Base-by-base conservation (phyloP, 495 filamentous ascomycete genomes). In the Penicillium fimorum region DNA sequence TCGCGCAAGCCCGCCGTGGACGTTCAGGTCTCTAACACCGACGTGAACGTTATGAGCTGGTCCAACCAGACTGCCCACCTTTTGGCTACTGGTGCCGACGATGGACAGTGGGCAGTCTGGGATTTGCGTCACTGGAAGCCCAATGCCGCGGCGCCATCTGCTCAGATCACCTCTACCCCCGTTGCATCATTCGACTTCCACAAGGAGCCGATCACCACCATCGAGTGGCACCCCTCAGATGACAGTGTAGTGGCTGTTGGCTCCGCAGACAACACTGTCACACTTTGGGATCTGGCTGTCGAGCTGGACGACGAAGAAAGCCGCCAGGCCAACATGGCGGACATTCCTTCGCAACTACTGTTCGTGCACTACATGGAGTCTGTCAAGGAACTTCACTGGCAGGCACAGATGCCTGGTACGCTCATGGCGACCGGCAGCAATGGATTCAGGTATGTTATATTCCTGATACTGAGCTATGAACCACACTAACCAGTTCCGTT, bases 41-140 rank as follows among this genome's bases (percentile, higher is more conserved):
- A 98, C 59, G 90, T 97, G 56, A 98, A 98, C 64, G 94, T 98
- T 30, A 88, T 97, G 75, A 92, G 87, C 55, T 98, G 94, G 94
- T 93, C 89, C 25, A 82, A 83, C 38, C 84, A 90, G 67, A 95
- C 91, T 1, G 83, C 85, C 18, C 89, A 97, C 68, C 83, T 98
- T 6, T 84, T 98, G 11, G 92, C 94, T 0, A 92, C 92, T 3
- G 94, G 94, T 24, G 91, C 90, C 29, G 94, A 98, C 63, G 92
- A 97, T 66, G 94, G 94, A 6, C 85, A 87, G 30, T 97, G 92
- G 91, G 91, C 84, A 0, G 92, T 97, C 12, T 98, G 94, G 94
- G 94, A 98, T 71, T 72, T 98, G 61, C 82, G 94, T 55, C 88
- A 93, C 62, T 97, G 94, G 88, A 96, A 96, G 73, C 86, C 89